Conservation (phyloP, 2,329 filamentous ascomycete species). For the Fusarium fujikuroi region DNA sequence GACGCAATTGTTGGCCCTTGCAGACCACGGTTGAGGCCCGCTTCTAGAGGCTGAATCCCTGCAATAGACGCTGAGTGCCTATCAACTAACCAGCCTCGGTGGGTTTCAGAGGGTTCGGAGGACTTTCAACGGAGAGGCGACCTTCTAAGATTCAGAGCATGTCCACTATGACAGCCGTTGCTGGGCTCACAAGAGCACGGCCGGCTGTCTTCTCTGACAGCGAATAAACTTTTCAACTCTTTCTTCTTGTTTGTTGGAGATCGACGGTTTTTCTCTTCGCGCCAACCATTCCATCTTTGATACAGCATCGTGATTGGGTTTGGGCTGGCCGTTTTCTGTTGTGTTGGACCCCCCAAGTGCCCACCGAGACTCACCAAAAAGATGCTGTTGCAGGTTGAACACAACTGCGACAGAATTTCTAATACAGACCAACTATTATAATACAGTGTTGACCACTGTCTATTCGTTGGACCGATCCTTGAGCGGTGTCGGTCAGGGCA, state of each 20-base stretch:
- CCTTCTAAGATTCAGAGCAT: constrained; percentile 17
- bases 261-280: constrained; percentile 5
- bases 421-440: constrained; percentile 1
- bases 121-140: constrained; percentile 11
- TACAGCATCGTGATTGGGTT: constrained; percentile 16
- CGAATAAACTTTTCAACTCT: constrained; percentile 9
- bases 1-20: constrained; percentile 48
- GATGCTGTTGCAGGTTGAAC: constrained; percentile 27
- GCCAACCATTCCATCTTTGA: constrained; percentile 12
- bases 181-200: constrained; percentile 8
- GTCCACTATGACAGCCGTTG: constrained; percentile 10
- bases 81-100: constrained; percentile 9
- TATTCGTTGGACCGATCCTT: constrained; percentile 1
- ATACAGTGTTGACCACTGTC: constrained; percentile 32
- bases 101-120: constrained; percentile 15
- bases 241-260: constrained; percentile 9
- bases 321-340: constrained; percentile 11
- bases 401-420: constrained; percentile 22
- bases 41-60: constrained; percentile 17
- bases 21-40: constrained; percentile 37
- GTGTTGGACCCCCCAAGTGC: constrained; percentile 15
- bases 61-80: constrained; percentile 7
- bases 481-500: constrained; percentile 33
- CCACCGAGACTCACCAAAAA: constrained; percentile 15
- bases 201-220: constrained; percentile 3